Base-by-base conservation (phyloP, 345 rosid species). In the Trapa incisa region DNA sequence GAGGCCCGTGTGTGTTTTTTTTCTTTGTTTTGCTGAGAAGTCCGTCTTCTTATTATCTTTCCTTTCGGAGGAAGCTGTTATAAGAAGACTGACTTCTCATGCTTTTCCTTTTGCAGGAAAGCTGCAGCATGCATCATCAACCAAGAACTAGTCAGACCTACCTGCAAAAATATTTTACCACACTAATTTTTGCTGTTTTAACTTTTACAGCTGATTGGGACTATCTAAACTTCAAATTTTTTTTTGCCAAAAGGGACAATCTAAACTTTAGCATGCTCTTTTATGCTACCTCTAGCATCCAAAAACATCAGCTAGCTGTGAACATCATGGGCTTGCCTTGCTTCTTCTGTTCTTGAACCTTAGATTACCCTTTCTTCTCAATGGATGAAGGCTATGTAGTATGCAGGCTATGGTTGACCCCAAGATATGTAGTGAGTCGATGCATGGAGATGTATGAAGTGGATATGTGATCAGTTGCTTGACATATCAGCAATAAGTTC, bases 341-440 rank as follows among this genome's bases (percentile, higher is more conserved):
- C n/a, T 70, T 61, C 37, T n/a, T 36, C 41, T 70, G 4, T 62
- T 61, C 38, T 68, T 38, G 61, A 36, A 52, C 61, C 47, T 47
- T 43, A 58, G 33, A 33, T 68, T 65, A 22, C 37, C 12, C 38
- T 1, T 37, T 22, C 22, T 37, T 17, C 22, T 41, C 38, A 42
- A n/a, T 39, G 13, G 52, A 65, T 42, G 56, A 35, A 48, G 75
- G 72, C 68, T 61, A 68, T 9, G 32, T 66, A 41, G 32, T 66
- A 41, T 73, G 70, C 82, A 91, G 97, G 90, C 85, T 65, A 87
- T 91, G 65, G 91, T 91, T 56, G 89, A 91, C 82, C 74, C 75
- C 91, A 17, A 77, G 80, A 22, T 22, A 22, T 22, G 29, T 22
- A 22, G 29, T 22, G 70, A 81, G 89, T 61, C 91, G 87, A 84